Evolutionary conservation across 23 red algal species (phyloP), one percentile per base, ranked within the genome.

Genomic region (Gracilaria caudata): DNA sequence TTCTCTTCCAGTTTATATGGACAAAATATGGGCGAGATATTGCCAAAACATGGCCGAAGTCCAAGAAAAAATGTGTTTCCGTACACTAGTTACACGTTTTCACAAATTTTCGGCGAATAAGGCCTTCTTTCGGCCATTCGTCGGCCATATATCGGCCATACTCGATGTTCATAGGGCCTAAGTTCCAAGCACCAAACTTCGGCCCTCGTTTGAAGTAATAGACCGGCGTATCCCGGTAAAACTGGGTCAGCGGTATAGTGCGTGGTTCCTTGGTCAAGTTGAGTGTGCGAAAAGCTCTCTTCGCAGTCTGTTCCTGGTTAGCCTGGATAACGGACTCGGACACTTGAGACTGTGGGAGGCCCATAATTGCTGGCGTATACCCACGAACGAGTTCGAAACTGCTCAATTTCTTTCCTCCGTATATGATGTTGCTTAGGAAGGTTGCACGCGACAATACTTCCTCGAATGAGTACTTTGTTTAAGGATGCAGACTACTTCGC

Each of bases 351-450:
- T 87, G 43, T 54, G 66, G 83, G 7, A 87, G 30, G 23, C 66
- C 37, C 0, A 54, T 71, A 16, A 87, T 6, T 29, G 16, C n/a
- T 7, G 83, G 51, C 13, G 66, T 75, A 40, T 87, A 77, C 14
- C 70, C 83, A 14, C 66, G 14, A 46, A 39, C 64, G 9, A 87
- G 20, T 64, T 87, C 83, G 37, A 87, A 78, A 70, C 83, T 77
- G 13, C 55, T 87, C 32, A 87, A 14, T 19, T 36, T 51, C 12
- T 40, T 28, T 8, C 83, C 68, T 11, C 57, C 83, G 14, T 87
- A 74, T 11, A 87, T 39, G 43, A 59, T 34, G 49, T 87, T 87
- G 32, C 83, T 87, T 7, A 87, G 20, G 68, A 29, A 61, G 7
- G 26, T 77, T 10, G 68, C 83, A 12, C 83, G 10, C 16, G 83